These are phyloP conservation scores for Torulaspora microellipsoides DNA, from an alignment of 805 yeast species.

Conservation along the genomic window DNA sequence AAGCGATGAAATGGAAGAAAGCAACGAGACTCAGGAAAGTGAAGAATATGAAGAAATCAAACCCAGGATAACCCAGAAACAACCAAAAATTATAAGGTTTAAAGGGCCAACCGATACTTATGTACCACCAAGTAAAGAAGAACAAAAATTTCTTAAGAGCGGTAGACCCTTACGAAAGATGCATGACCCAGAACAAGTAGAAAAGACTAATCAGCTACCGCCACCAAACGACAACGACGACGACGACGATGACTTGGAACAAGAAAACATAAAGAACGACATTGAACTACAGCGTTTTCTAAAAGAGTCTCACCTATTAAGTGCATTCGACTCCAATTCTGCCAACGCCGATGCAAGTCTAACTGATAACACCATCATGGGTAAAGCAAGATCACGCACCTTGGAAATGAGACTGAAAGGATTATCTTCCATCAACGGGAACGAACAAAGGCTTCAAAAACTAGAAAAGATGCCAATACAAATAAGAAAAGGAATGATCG, in stretches of 20 bases:
- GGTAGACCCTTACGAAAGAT: constrained; percentile 46
- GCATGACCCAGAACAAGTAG: constrained; percentile 19
- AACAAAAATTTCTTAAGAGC: constrained; percentile 48
- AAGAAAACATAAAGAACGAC: constrained; percentile 61
- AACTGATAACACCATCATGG: constrained; percentile 52
- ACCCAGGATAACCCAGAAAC: background rate
- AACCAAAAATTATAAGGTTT: constrained; percentile 29
- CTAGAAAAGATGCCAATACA: constrained; percentile 84
- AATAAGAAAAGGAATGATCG: constrained; percentile 79
- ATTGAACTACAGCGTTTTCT: constrained; percentile 66
- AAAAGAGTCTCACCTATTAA: constrained; percentile 63
- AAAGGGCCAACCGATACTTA: constrained; percentile 23
- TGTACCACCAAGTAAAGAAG: constrained; percentile 40
- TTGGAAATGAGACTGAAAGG: constrained; percentile 52
- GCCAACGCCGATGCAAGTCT: constrained; percentile 44
- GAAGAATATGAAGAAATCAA: constrained; percentile 10
- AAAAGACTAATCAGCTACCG: constrained; percentile 19
- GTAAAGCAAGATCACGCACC: constrained; percentile 64
- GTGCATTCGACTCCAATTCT: constrained; percentile 35
- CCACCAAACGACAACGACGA: constrained; percentile 5
- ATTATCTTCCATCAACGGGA: constrained; percentile 45
- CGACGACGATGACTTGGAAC: constrained; percentile 33
- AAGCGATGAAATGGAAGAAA: constrained; percentile 21
- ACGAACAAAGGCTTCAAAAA: constrained; percentile 32
- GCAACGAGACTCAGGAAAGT: constrained; percentile 17